Conservation (phyloP, 257 asterid species). For the Plantago major region DNA sequence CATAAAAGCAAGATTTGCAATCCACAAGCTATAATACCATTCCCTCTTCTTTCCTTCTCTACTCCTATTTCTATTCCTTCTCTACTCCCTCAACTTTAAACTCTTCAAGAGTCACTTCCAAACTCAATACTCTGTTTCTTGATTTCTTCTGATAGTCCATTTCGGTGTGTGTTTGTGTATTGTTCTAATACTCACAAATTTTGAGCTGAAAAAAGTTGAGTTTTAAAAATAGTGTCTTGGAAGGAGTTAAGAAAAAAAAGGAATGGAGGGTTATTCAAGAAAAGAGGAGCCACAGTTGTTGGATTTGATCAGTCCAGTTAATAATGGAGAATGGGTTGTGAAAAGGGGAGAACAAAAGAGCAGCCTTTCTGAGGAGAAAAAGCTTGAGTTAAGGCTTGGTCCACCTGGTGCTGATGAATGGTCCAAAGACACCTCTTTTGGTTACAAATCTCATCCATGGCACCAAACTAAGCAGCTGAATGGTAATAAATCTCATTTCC, state of each 20-base stretch:
- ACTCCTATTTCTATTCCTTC: not conserved
- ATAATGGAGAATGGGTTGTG: constrained; percentile 28
- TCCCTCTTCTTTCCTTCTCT: constrained; percentile 12
- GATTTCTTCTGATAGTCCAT: not conserved
- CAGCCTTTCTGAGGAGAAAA: constrained; percentile 53
- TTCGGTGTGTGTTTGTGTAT: too few relatives aligned
- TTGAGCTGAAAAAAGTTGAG: not conserved
- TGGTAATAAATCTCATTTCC: constrained; percentile 41
- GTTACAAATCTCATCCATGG: constrained; percentile 11
- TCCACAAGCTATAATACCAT: constrained; percentile 24
- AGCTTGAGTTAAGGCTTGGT: constrained; percentile 77
- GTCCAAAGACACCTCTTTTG: constrained; percentile 27
- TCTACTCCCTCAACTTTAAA: not conserved
- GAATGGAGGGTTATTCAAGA: constrained; percentile 59
- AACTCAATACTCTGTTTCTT: not conserved
- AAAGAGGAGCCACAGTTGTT: constrained; percentile 40
- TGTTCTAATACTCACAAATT: too few relatives aligned
- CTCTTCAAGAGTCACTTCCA: not conserved
- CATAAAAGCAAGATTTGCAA: constrained; percentile 34
- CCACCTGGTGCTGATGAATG: constrained; percentile 69
- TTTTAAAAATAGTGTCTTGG: not conserved
- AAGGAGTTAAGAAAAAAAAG: not conserved
- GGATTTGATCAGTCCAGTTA: constrained; percentile 49
- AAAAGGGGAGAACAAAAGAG: constrained; percentile 31
- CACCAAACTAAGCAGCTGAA: constrained; percentile 25